Percentiles rank a stretch among this genome's conserved stretches.
These are phyloP conservation scores for Trametes cubensis DNA, from an alignment of 768 basidiomycete genomes.

Conservation along the genomic window DNA sequence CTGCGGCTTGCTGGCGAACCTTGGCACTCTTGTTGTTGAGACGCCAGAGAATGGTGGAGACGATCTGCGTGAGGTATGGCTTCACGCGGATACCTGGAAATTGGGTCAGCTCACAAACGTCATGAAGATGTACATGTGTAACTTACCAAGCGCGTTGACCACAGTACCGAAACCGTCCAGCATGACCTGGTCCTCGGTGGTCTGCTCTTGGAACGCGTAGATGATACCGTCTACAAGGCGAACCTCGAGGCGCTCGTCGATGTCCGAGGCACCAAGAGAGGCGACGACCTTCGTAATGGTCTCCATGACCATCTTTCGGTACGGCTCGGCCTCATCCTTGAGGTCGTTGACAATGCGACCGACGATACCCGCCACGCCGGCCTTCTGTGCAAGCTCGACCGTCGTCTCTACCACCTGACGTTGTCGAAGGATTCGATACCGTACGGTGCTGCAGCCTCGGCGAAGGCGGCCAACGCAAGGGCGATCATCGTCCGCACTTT, in stretches of 20 bases:
- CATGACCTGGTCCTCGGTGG: constrained; percentile 99
- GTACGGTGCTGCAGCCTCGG: constrained; percentile 96
- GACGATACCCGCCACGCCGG: constrained; percentile 95
- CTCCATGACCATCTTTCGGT: constrained; percentile 99
- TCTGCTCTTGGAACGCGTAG: constrained; percentile 99
- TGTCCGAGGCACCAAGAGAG: constrained; percentile 93
- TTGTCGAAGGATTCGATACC: constrained; percentile 99
- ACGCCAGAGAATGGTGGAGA: constrained; percentile 98
- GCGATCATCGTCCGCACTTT: constrained; percentile 97
- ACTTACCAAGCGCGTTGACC: constrained; percentile 81
- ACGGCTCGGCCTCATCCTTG: constrained; percentile 89
- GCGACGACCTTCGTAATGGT: constrained; percentile 97
- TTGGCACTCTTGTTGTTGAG: constrained; percentile 99
- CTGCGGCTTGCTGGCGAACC: constrained; percentile 99
- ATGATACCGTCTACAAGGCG: constrained; percentile 97
- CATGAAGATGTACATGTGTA: background rate
- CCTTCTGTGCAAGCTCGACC: constrained; percentile 96
- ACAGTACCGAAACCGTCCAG: constrained; percentile 97
- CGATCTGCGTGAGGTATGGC: constrained; percentile 97
- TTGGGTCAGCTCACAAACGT: background rate
- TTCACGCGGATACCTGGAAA: constrained; percentile 85
- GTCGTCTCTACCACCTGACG: constrained; percentile 99
- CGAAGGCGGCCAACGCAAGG: constrained; percentile 86
- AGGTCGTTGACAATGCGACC: constrained; percentile 85
- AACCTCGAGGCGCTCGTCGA: constrained; percentile 94